Conservation (phyloP, 1,284 basidiomycete species). For the Ustilago lituana region DNA sequence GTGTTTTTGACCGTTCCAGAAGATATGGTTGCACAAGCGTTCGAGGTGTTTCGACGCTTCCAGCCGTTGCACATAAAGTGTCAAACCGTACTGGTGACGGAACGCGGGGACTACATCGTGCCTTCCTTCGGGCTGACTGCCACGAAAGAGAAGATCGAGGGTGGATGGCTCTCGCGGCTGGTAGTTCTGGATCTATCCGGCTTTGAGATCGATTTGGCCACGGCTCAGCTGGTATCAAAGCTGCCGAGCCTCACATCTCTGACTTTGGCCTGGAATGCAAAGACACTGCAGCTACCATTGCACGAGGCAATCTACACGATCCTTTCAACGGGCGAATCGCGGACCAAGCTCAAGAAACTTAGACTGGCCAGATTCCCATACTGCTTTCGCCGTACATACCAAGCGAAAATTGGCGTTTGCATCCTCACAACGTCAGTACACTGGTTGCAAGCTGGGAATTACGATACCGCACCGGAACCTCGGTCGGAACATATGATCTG, state of each 20-base stretch:
- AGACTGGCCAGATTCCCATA: neutral
- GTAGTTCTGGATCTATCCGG: neutral
- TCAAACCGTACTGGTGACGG: no score
- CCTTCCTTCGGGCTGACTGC: neutral
- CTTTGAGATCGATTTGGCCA: neutral
- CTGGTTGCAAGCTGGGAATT: no score
- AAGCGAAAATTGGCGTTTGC: neutral
- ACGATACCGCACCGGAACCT: neutral
- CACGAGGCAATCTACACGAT: neutral
- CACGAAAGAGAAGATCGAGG: neutral
- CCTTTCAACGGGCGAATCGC: neutral
- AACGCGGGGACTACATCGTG: no score
- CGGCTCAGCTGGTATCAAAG: neutral
- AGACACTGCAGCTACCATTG: no score
- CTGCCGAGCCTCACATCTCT: constrained; percentile 1
- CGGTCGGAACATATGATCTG: neutral
- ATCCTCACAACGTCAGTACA: no score
- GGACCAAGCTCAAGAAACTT: constrained; percentile 1
- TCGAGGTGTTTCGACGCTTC: neutral
- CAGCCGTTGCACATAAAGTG: neutral
- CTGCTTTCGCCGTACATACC: neutral
- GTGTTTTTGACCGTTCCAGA: no score
- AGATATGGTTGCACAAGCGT: no score
- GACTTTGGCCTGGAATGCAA: no score
- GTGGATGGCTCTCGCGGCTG: constrained; percentile 1